Evolutionary conservation across 768 basidiomycete species (phyloP).

Genomic region (Lentinula guzmanii): DNA sequence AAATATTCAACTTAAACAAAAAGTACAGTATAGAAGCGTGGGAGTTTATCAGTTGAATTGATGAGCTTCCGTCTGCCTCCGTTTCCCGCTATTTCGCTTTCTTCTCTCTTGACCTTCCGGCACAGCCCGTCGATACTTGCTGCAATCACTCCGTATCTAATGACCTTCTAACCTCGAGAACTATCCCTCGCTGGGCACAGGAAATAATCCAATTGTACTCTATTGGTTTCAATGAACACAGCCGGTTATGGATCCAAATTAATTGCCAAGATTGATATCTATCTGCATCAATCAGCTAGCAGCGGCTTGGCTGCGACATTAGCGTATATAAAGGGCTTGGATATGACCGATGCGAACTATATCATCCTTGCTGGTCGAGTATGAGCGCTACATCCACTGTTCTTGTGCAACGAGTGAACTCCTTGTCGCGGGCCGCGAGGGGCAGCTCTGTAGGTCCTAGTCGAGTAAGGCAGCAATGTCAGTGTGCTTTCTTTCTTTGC

Average conservation of each 20-base stretch:
- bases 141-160: no score
- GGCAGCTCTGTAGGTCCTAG: neutral
- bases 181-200: no score
- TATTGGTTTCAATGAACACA: neutral
- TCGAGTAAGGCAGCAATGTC: constrained; percentile 5
- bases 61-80: no score
- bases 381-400: constrained; percentile 5
- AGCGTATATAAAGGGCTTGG: neutral
- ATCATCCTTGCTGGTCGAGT: constrained; percentile 7
- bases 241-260: neutral
- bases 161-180: no score
- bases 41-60: no score
- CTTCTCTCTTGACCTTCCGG: no score
- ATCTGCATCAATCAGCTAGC: neutral
- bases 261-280: neutral
- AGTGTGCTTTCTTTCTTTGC: neutral
- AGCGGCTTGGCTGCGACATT: neutral
- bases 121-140: no score
- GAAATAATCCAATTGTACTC: neutral
- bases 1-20: no score
- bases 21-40: no score
- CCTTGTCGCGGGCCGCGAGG: constrained; percentile 4
- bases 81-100: no score
- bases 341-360: neutral
- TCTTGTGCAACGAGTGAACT: constrained; percentile 2